Base-by-base conservation (phyloP, 192 early-diverging fungal species). In the Lunasporangiospora selenospora region DNA sequence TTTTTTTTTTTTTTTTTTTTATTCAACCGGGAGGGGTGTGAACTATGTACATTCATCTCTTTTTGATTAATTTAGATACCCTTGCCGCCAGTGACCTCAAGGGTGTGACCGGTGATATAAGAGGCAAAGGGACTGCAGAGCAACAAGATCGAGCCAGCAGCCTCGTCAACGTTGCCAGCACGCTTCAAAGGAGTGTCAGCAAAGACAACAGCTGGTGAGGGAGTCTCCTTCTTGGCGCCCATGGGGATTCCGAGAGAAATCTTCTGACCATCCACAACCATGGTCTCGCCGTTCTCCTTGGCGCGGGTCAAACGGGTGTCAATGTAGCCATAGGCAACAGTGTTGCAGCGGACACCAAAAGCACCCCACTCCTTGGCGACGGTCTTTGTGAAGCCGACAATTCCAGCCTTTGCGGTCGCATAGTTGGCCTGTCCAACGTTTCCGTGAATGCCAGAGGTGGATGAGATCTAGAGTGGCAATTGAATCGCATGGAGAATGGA, bases 371-470 rank as follows among this genome's bases (percentile, higher is more conserved):
- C 86, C 75, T 87, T 85, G 37, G 95, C 94, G 65, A 98, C 83
- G 19, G 93, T 93, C 88, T 93, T 95, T 79, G 90, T 93, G 52
- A 98, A 79, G 30, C 94, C 95, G 69, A 95, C 85, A 61, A 93
- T 83, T 60, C 92, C 95, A 43, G 94, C 93, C 86, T 98, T 98
- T 53, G 94, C 94, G 26, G 95, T 85, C 18, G 89, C 83, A 82
- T 98, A 98, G 85, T 98, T 98, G 58, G 93, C 92, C 81, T 98
- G 97, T 18, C 90, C 90, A 49, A 92, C 77, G 75, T 92, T 92
- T 64, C 96, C 96, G 79, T 96, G 94, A 38, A 98, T 81, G 42
- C 96, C 96, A 42, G 80, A 83, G 19, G 80, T 81, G 23, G 82
- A 84, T n/a, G 82, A 84, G 41, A 84, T 64, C 69, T 76, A 59